A percentile compares a stretch with the other conserved stretches of the same genome.
Evolutionary conservation across 2,329 filamentous ascomycete species (phyloP).

Genomic region (Didymella glomerata): DNA sequence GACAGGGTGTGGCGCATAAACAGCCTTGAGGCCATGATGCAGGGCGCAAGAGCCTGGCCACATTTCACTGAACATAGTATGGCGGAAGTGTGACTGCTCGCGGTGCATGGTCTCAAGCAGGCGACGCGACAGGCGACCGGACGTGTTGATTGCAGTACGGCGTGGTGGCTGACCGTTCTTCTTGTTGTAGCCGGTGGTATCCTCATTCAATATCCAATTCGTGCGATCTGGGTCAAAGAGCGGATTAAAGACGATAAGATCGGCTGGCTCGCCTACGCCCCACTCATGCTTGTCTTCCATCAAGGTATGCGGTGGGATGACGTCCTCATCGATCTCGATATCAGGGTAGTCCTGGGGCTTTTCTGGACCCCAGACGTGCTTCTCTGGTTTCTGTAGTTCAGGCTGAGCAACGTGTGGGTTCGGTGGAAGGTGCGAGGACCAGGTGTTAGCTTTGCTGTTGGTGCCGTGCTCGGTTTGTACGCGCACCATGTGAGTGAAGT

Average conservation of each 20-base stretch:
- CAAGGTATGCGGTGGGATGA: conserved; percentile 65
- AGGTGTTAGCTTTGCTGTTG: conserved; percentile 56
- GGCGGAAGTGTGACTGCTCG: conserved; percentile 72
- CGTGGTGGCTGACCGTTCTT: conserved; percentile 67
- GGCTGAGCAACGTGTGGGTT: conserved; percentile 55
- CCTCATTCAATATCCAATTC: conserved; percentile 75
- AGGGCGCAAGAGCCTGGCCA: conserved; percentile 75
- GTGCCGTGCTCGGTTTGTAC: conserved; percentile 66
- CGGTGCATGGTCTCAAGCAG: conserved; percentile 77
- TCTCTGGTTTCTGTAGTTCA: conserved; percentile 52
- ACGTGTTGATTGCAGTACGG: conserved; percentile 75
- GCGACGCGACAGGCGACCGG: conserved; percentile 71
- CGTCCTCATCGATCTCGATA: conserved; percentile 62
- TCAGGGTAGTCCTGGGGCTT: conserved; percentile 53
- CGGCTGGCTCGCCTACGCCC: conserved; percentile 75
- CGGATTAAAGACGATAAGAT: conserved; percentile 80
- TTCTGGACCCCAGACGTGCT: conserved; percentile 60
- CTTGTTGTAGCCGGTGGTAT: conserved; percentile 73
- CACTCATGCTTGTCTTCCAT: conserved; percentile 65
- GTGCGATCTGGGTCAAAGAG: conserved; percentile 76
- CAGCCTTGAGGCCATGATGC: conserved; percentile 79
- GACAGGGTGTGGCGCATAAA: conserved; percentile 68
- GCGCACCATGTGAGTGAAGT: conserved; percentile 72
- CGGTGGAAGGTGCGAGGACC: conserved; percentile 50
- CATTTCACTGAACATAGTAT: conserved; percentile 83